Conservation (phyloP, 2,329 filamentous ascomycete genomes). For the Monosporascus sp. region DNA sequence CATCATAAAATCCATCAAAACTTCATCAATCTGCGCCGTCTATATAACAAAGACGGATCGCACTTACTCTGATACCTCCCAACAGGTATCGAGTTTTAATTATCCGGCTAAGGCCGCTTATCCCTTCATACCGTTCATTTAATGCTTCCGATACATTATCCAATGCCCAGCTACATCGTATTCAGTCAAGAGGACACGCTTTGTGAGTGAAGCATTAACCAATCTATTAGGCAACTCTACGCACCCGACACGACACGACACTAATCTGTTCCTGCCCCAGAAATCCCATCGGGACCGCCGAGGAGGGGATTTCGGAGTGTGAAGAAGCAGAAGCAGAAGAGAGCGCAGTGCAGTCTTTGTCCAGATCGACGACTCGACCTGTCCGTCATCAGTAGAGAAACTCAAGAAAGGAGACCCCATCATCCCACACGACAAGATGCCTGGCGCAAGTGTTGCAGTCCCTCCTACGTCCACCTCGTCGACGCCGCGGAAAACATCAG, state of each 20-base stretch:
- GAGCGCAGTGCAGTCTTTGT: not conserved
- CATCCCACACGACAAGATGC: constrained; percentile 50
- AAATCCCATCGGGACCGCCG: not conserved
- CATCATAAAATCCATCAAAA: not conserved
- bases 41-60: not conserved
- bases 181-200: constrained; percentile 1
- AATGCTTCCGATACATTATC: not conserved
- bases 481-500: constrained; percentile 68
- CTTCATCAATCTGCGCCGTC: not conserved
- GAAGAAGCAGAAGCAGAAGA: not conserved
- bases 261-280: not conserved
- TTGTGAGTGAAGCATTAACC: not conserved
- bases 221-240: not conserved
- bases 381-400: not conserved
- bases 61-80: not conserved
- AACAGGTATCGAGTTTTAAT: not conserved
- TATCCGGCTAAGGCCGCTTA: not conserved
- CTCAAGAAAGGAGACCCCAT: constrained; percentile 10
- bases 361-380: not conserved
- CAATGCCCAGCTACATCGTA: not conserved
- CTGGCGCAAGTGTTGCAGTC: constrained; percentile 63
- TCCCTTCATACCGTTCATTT: not conserved
- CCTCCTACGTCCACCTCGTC: constrained; percentile 57
- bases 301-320: not conserved
- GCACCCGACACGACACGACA: not conserved